Conservation (phyloP, 1,284 basidiomycete genomes). For the Microstroma glucosiphilum region DNA sequence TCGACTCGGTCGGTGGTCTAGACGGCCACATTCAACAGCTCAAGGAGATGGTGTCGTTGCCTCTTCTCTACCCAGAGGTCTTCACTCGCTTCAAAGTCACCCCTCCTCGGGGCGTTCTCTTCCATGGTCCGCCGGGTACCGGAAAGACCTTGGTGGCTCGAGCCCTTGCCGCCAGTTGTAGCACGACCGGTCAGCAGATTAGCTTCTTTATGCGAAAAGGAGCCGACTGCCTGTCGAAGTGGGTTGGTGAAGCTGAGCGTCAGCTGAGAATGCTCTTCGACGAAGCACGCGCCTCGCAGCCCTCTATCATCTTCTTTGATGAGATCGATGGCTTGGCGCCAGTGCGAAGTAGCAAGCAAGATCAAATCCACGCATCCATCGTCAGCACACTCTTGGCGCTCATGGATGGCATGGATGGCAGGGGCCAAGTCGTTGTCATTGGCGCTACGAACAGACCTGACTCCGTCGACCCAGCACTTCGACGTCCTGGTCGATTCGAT, state of each 20-base stretch:
- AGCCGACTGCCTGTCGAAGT: constrained; percentile 94
- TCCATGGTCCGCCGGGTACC: constrained; percentile 57
- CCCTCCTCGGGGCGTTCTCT: constrained; percentile 91
- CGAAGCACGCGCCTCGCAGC: constrained; percentile 85
- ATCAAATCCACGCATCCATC: constrained; percentile 97
- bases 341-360: constrained; percentile 93
- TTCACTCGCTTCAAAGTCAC: constrained; percentile 92
- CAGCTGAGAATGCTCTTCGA: constrained; percentile 93
- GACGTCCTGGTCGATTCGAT: constrained; percentile 92
- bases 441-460: constrained; percentile 97
- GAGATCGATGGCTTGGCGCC: constrained; percentile 98
- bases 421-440: constrained; percentile 90
- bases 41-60: constrained; percentile 97
- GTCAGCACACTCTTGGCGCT: constrained; percentile 91
- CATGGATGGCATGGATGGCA: constrained; percentile 99
- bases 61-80: constrained; percentile 91
- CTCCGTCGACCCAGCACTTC: constrained; percentile 88
- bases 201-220: constrained; percentile 99
- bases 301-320: constrained; percentile 93
- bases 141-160: constrained; percentile 60
- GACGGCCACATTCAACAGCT: constrained; percentile 93
- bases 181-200: constrained; percentile 80
- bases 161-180: constrained; percentile 87
- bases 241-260: constrained; percentile 98
- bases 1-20: constrained; percentile 93